Evolutionary conservation across 108 stramenopile species (phyloP), one percentile per base, ranked within the genome.

Genomic region (Nitzschia palea): DNA sequence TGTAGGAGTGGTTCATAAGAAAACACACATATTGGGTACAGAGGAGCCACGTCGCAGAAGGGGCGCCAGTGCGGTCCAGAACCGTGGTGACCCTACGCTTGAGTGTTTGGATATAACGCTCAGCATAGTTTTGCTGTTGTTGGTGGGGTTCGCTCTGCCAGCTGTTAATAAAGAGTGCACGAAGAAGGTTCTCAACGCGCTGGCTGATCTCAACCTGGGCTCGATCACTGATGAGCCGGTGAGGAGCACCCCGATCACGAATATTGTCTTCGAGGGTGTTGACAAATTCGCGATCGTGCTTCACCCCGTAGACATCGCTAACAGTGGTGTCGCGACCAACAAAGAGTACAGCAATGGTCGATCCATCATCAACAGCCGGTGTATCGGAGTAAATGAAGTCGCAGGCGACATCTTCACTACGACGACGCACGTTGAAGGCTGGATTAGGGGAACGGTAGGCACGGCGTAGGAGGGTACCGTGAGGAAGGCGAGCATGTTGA

Each of bases 51-150:
- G 25, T 18, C 12, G 9, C 18, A 23, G 60, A 6, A 8, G 71
- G 72, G 2, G 67, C 36, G n/a, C 72, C 72, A 30, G 67, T 68
- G 32, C 52, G 71, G 43, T 79, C 62, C 59, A 79, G 15, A 15
- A 68, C 44, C 0, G 22, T 14, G 17, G 67, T 59, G 0, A 37
- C 20, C 10, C 14, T 58, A 4, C 53, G 43, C 35, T 78, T 78
- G 17, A 72, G 12, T 9, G 26, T 40, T 50, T 71, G 44, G 25
- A 52, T 45, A 9, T 66, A 52, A 12, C 56, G 64, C 48, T 78
- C 77, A 18, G 71, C 70, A 45, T 22, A 27, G 47, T 78, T 78
- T 29, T 78, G 77, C 30, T 78, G 65, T 40, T 66, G 77, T 12
- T 78, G 58, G 32, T 63, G 31, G 4, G 72, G 72, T 44, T 79